A percentile compares a stretch with the other conserved stretches of the same genome.
Conservation (phyloP, 371 early-diverging fungal species). For the Paraphysoderma sedebokerense region DNA sequence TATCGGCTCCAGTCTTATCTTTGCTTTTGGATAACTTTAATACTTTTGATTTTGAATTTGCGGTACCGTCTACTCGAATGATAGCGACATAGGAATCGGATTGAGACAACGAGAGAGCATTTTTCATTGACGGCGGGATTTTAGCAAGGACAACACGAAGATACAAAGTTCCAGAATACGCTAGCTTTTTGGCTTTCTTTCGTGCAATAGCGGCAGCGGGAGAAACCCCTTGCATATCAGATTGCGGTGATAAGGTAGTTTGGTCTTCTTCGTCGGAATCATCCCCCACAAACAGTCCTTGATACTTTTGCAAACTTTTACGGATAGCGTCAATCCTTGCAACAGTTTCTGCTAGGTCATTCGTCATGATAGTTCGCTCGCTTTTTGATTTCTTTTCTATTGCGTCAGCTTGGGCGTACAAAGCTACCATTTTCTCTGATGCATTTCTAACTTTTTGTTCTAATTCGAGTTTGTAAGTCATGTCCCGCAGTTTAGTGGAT, state of each 20-base stretch:
- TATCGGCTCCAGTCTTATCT: slow-evolving; percentile 34
- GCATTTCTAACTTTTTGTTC: slow-evolving; percentile 75
- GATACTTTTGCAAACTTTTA: slow-evolving; percentile 65
- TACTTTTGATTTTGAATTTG: too few species aligned
- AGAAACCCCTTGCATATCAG: neutral
- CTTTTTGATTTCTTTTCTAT: slow-evolving; percentile 10
- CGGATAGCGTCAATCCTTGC: slow-evolving; percentile 63
- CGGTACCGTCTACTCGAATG: slow-evolving; percentile 72
- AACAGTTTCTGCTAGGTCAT: slow-evolving; percentile 33
- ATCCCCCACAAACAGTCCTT: slow-evolving; percentile 57
- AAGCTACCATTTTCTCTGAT: slow-evolving; percentile 29
- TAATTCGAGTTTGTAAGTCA: slow-evolving; percentile 70
- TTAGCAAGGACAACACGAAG: slow-evolving; percentile 42
- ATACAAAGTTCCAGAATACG: slow-evolving; percentile 52
- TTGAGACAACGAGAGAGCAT: slow-evolving; percentile 9
- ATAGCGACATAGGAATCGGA: slow-evolving; percentile 46
- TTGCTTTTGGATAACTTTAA: slow-evolving; percentile 32
- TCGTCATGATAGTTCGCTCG: slow-evolving; percentile 11
- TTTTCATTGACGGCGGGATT: slow-evolving; percentile 22
- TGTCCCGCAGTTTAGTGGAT: slow-evolving; percentile 62
- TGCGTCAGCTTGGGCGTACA: slow-evolving; percentile 15
- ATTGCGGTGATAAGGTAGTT: neutral
- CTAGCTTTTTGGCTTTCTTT: neutral
- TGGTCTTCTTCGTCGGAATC: slow-evolving; percentile 43
- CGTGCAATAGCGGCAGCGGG: neutral